Evolutionary conservation across 371 early-diverging fungal species (phyloP), one percentile per base, ranked within the genome.

Genomic region (Mucor saturninus): DNA sequence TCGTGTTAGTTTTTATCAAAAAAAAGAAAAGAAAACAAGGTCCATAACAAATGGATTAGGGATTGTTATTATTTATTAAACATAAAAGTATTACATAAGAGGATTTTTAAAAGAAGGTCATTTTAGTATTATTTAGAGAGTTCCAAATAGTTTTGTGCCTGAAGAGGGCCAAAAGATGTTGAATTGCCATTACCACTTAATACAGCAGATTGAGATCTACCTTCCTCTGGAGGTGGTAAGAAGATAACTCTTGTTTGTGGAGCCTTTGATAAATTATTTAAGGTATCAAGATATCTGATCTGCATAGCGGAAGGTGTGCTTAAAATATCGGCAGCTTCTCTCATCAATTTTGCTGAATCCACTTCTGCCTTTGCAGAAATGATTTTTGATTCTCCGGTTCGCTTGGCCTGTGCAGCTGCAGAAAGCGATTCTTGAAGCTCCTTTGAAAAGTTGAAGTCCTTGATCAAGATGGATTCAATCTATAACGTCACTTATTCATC

Each of bases 321-420:
- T 29, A 89, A 74, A 49, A 91, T 85, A 63, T 90, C 88, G 3
- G 92, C 89, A 32, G 97, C 97, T 69, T 96, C 92, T 38, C 96
- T 80, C 97, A 96, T 96, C 45, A 96, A 74, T 64, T 92, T 95
- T 40, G 97, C 96, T 21, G 92, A 77, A 45, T 95, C 93, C 3
- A 96, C 96, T 62, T 96, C 97, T 13, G 97, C 96, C 62, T 89
- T 77, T 1, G 97, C 95, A 26, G 90, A 86, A 67, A 96, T 96
- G 29, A 97, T 88, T 73, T 93, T 91, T 42, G 91, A 86, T 79
- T 96, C 92, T 48, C 95, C 96, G 31, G 96, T 71, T 14, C 97
- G 79, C 66, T 90, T 87, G 56, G 92, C 93, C 59, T 92, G 92
- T 29, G 97, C 97, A 28, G 97, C 97, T 4, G 93, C 85, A 8